Conservation (phyloP, 176 grass and related monocot species). For the Raddia distichophylla region DNA sequence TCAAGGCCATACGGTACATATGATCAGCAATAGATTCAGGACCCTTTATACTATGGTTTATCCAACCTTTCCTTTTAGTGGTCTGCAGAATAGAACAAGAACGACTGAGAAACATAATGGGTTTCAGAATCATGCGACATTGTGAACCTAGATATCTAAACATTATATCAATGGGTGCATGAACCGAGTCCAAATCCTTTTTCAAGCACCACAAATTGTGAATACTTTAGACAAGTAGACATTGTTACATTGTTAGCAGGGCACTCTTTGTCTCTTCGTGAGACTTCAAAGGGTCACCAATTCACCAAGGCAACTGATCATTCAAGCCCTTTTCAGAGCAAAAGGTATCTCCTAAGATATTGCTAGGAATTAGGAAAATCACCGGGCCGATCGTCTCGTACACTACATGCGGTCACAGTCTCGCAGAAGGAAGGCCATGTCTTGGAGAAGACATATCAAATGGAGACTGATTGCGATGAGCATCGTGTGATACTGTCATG, state of each 20-base stretch:
- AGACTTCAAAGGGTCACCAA: background rate
- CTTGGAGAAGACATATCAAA: background rate
- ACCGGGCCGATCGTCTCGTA: background rate
- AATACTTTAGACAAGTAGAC: background rate
- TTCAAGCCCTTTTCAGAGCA: background rate
- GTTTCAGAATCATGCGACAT: constrained; percentile 14
- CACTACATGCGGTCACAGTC: background rate
- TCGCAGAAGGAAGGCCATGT: background rate
- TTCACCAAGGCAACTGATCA: background rate
- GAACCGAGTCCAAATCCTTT: constrained; percentile 1
- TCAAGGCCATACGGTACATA: constrained; percentile 98
- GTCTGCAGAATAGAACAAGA: constrained; percentile 54
- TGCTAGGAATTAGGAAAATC: constrained; percentile 1
- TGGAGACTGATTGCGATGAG: background rate
- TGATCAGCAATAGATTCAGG: constrained; percentile 98
- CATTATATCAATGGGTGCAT: background rate
- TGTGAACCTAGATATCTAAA: constrained; percentile 5
- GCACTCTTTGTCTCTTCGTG: background rate
- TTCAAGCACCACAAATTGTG: background rate
- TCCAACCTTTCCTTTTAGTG: constrained; percentile 96
- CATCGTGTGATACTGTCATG: background rate
- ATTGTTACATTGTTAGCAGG: background rate
- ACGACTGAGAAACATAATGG: background rate
- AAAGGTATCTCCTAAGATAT: background rate
- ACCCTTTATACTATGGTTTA: constrained; percentile 84